These are phyloP conservation scores for Cordyceps cateniannulata DNA, from an alignment of 2,329 filamentous ascomycete species.

Conservation along the genomic window DNA sequence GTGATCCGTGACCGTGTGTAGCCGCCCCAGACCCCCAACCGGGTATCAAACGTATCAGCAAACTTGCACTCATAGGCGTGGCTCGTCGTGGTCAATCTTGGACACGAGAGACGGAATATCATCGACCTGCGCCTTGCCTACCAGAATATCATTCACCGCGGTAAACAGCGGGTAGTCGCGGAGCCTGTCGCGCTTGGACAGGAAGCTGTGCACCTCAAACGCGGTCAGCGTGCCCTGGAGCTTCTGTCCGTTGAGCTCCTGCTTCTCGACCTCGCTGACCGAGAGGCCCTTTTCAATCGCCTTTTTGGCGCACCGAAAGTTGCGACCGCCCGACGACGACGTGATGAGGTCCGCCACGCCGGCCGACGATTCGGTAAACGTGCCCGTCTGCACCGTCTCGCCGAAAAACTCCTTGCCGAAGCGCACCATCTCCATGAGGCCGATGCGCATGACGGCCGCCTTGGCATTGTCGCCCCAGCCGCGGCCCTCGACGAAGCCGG, in stretches of 20 bases:
- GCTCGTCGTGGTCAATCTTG: constrained; percentile 17
- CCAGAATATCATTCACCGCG: constrained; percentile 73
- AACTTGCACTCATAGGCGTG: background rate
- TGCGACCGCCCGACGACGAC: constrained; percentile 83
- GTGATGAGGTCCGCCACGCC: constrained; percentile 96
- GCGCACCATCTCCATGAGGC: constrained; percentile 91
- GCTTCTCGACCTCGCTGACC: constrained; percentile 81
- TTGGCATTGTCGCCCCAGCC: constrained; percentile 99
- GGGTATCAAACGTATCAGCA: constrained; percentile 7
- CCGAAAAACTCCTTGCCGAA: constrained; percentile 93
- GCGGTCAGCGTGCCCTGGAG: constrained; percentile 91
- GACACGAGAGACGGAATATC: constrained; percentile 69
- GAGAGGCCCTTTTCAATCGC: constrained; percentile 71
- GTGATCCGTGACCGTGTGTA: background rate
- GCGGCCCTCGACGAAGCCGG: constrained; percentile 89
- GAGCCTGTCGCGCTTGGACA: constrained; percentile 72
- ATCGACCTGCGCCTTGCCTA: constrained; percentile 68
- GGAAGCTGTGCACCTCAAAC: constrained; percentile 81
- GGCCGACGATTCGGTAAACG: constrained; percentile 94
- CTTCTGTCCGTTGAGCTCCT: constrained; percentile 93
- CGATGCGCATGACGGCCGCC: constrained; percentile 95
- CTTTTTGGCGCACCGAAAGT: constrained; percentile 90
- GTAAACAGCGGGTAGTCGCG: constrained; percentile 88
- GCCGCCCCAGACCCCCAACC: background rate
- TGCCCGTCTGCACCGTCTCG: constrained; percentile 70